Evolutionary conservation across 176 grass and related monocot genomes (phyloP), one percentile per base, ranked within the genome.

Genomic region (Rhynchospora breviuscula): DNA sequence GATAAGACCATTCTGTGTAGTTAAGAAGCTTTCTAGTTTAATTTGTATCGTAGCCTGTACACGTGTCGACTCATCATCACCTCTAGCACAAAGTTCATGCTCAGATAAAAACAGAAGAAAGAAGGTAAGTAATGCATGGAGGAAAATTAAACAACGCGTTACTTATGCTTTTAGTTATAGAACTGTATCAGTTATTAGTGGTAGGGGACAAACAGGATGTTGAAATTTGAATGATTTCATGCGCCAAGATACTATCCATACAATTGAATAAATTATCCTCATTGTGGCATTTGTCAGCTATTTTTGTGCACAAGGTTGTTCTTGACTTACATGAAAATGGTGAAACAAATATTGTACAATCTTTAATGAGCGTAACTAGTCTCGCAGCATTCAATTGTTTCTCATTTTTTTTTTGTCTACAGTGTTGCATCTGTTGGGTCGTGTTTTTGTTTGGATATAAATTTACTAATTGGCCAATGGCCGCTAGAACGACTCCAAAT

Each of bases 311-410:
- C 54, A 26, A 18, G 13, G 17, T 54, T 77, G 23, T 53, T 56
- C 49, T 77, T 77, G 73, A 53, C 43, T 56, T 77, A 12, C 73
- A 77, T 77, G 49, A 56, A 54, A 56, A 77, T 13, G 31, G 73
- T 31, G 43, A 77, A 77, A 53, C 73, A 54, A 56, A 56, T 6
- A 18, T 31, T 52, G 49, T 56, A 77, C 49, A 77, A 54, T 56
- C 5, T 77, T 77, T 17, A 54, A 56, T 77, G 73, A 77, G 11
- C 49, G 10, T 31, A 77, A 77, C 48, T 54, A 53, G 21, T 31
- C 49, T 77, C 49, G 31, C 73, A 77, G 12, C 73, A 56, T 77
- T 77, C 48, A 77, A 77, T 77, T 29, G 48, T 77, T 77, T 76
- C 71, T 76, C 40, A 13, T n/a, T 40, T 43, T 67, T 43, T 67